These are phyloP conservation scores for Stromatinia cepivora DNA, from an alignment of 2,329 filamentous ascomycete species.

Conservation along the genomic window DNA sequence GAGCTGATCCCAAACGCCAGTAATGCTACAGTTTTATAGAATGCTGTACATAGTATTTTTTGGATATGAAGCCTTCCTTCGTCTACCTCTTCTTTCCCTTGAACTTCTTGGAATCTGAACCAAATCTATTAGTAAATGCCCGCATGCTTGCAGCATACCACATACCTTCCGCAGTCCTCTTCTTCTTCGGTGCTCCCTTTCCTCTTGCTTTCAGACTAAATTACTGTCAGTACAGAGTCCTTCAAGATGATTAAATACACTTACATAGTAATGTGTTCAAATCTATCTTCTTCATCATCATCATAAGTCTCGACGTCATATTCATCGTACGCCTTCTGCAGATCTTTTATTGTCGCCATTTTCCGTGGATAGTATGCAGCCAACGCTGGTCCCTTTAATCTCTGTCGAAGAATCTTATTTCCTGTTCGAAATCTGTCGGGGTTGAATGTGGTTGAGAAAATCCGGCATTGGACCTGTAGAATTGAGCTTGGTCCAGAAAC, in stretches of 20 bases:
- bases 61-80: constrained; percentile 25
- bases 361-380: constrained; percentile 86
- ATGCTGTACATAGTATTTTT: constrained; percentile 31
- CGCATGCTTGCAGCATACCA: neutral
- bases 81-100: constrained; percentile 48
- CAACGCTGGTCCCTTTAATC: constrained; percentile 78
- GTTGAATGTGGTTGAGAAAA: constrained; percentile 92
- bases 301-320: constrained; percentile 54
- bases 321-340: constrained; percentile 60
- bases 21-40: constrained; percentile 36
- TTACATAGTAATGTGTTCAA: constrained; percentile 41
- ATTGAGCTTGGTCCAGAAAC: constrained; percentile 16
- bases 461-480: constrained; percentile 78
- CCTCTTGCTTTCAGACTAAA: constrained; percentile 72
- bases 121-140: constrained; percentile 2
- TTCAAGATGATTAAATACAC: constrained; percentile 53
- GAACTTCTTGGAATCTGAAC: constrained; percentile 48
- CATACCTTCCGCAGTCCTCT: constrained; percentile 57
- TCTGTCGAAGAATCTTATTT: constrained; percentile 88
- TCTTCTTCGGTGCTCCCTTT: constrained; percentile 90
- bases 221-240: constrained; percentile 50
- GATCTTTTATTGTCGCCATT: constrained; percentile 61
- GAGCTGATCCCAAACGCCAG: constrained; percentile 35
- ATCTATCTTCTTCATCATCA: constrained; percentile 74
- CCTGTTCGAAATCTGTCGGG: constrained; percentile 78